Evolutionary conservation across 176 grass and related monocot species (phyloP), one percentile per base, ranked within the genome.

Genomic region (Bolboschoenus planiculmis): DNA sequence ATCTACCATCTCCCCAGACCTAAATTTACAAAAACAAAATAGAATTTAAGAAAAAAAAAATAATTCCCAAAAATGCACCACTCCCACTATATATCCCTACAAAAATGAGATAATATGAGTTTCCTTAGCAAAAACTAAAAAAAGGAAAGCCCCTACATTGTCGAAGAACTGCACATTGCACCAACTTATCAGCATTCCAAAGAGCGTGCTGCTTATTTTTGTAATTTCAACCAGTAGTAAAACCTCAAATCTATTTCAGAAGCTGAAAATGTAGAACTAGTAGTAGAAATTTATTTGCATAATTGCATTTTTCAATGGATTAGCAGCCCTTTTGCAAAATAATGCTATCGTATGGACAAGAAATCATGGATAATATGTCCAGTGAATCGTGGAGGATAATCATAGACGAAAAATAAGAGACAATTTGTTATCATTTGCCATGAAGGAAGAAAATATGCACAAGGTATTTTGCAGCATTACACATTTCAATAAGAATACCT

Each of bases 11-110:
- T 57, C 50, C 76, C 58, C 50, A 56, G 33, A 29, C 50, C 76
- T 79, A 79, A 79, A 51, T 57, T 68, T 68, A 79, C 54, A 50
- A 58, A n/a, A 50, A 39, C 21, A 44, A 48, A 78, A 53, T 7
- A 47, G 20, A 26, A 3, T 46, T 30, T 50, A 35, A 78, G 3
- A 31, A 30, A 30, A 47, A 75, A 10, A 46, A 11, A 27, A 20
- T 7, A 40, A 18, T 6, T 14, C 24, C 8, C 16, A 24, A 47
- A 76, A 29, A 51, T 11, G n/a, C 7, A 58, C 76, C 47, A 39
- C 8, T 20, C 20, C 14, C 76, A 57, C 33, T 31, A 55, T 79
- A 9, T n/a, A 20, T 30, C 14, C 27, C 50, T 34, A 51, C 46
- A 33, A 56, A 35, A 30, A 36, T 10, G 16, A 79, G 47, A 11